Evolutionary conservation across 208 protist species (phyloP).

Genomic region (Acanthamoeba triangularis): DNA sequence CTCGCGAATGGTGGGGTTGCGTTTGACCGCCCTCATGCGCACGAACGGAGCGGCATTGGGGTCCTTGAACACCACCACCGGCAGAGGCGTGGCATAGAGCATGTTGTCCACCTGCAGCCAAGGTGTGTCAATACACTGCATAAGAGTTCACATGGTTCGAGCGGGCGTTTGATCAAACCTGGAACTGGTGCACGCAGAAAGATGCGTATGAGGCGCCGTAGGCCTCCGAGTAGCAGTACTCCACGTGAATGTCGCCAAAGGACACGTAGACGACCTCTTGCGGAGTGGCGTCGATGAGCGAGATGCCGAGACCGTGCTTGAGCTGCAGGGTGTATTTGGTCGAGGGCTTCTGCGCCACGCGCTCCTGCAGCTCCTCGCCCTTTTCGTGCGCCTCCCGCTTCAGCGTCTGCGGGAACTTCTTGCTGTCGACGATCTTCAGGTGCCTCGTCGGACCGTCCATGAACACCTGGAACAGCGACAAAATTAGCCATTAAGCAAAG

Average conservation of each 20-base stretch:
- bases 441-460: conserved; percentile 64
- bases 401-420: conserved; percentile 54
- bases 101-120: conserved; percentile 76
- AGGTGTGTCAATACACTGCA: background rate
- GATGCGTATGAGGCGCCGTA: conserved; percentile 32
- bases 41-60: conserved; percentile 51
- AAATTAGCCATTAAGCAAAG: background rate
- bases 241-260: conserved; percentile 11
- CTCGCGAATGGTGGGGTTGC: background rate
- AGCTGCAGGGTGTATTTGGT: conserved; percentile 63
- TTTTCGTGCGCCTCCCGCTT: conserved; percentile 31
- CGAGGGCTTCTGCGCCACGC: conserved; percentile 30
- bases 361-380: conserved; percentile 20
- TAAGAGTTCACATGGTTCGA: background rate
- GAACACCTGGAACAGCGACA: background rate
- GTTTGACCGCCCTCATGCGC: background rate
- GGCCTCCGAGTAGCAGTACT: conserved; percentile 37
- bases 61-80: conserved; percentile 70
- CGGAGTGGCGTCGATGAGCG: conserved; percentile 70
- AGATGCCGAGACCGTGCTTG: conserved; percentile 70
- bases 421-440: conserved; percentile 48
- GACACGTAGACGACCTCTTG: conserved; percentile 58
- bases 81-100: conserved; percentile 56
- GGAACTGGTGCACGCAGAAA: conserved; percentile 61
- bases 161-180: background rate